Conservation (phyloP, 805 yeast species). For the Candida endomychidarum region DNA sequence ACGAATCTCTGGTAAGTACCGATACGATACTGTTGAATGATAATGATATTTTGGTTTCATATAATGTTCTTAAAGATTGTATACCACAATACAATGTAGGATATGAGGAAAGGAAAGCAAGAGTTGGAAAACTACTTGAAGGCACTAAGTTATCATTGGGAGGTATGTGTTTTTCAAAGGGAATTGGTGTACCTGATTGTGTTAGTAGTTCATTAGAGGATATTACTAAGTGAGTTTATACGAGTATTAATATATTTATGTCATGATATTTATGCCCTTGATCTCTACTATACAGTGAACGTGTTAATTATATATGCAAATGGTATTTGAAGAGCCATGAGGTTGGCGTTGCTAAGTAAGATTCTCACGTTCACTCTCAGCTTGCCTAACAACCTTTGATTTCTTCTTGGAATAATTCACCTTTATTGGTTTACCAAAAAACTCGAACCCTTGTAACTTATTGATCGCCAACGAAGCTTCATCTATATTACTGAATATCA, state of each 20-base stretch:
- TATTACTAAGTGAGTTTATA: too few species aligned
- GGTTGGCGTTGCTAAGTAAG: too few species aligned
- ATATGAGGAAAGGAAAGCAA: conserved; percentile 45
- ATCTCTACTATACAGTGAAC: too few species aligned
- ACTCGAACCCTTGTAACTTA: conserved; percentile 43
- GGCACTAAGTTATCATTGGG: conserved; percentile 55
- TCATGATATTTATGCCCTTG: too few species aligned
- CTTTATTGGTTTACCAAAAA: conserved; percentile 54
- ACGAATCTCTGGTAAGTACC: conserved; percentile 21
- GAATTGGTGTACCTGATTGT: conserved; percentile 90
- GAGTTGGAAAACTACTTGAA: conserved; percentile 29
- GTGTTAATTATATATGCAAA: too few species aligned
- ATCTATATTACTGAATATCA: conserved; percentile 47
- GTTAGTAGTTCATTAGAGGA: conserved; percentile 60
- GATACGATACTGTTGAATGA: conserved; percentile 18
- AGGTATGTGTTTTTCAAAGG: conserved; percentile 76
- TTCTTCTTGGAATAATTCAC: conserved; percentile 39
- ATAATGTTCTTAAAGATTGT: conserved; percentile 45
- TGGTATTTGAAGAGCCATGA: too few species aligned
- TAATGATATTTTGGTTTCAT: conserved; percentile 32
- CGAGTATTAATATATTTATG: too few species aligned
- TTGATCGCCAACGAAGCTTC: conserved; percentile 54
- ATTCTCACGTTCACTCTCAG: neutral
- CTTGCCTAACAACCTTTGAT: conserved; percentile 22
- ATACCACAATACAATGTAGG: conserved; percentile 83